phyloP scores from a whole-genome alignment of 768 basidiomycete genomes.

The Clathrus columnatus region DNA sequence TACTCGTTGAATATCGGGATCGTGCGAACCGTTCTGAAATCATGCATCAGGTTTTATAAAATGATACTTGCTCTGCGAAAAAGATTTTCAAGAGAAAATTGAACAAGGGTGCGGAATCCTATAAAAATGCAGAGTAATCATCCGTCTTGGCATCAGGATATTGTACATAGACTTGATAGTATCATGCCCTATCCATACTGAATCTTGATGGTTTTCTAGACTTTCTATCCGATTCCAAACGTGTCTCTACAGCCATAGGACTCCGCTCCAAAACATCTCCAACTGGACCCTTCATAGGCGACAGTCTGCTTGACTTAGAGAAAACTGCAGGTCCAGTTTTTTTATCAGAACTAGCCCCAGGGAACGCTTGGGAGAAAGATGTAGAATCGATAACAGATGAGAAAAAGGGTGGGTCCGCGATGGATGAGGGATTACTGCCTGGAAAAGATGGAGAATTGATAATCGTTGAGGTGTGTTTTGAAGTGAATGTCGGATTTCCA shows the following conservation, averaged over 20 bases:
- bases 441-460: not conserved
- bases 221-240: no score
- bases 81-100: constrained; percentile 28
- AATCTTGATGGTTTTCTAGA: no score
- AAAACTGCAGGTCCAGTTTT: no score
- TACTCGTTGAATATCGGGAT: not conserved
- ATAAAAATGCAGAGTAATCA: no score
- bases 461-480: no score
- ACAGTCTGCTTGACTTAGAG: not conserved
- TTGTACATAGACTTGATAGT: no score
- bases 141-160: no score
- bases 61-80: constrained; percentile 61
- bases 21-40: not conserved
- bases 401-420: constrained; percentile 6
- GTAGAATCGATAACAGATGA: not conserved
- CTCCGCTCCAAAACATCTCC: no score
- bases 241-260: no score
- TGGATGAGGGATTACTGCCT: constrained; percentile 16
- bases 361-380: not conserved
- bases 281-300: constrained; percentile 20
- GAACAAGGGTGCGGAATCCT: no score
- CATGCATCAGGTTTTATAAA: constrained; percentile 55
- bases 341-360: no score
- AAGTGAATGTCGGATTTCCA: not conserved
- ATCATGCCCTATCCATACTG: no score